Evolutionary conservation across 1,139 yeast genomes (phyloP), one percentile per base, ranked within the genome.

Genomic region (Saccharomyces hybrid): DNA sequence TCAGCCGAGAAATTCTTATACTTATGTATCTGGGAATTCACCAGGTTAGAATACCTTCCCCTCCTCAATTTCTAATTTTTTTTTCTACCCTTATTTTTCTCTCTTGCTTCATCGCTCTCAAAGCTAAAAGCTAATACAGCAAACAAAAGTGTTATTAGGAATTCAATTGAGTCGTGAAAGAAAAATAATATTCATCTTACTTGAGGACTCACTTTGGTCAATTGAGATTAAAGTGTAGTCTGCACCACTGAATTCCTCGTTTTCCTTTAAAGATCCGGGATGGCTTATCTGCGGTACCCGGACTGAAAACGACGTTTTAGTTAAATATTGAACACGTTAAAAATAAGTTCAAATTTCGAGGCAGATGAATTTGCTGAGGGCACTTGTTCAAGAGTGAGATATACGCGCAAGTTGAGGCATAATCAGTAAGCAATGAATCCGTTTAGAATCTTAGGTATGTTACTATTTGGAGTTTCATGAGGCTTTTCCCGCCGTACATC

Each of bases 381-480:
- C 9, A n/a, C 47, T 16, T 16, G 9, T 31, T 26, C 26, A 13
- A n/a, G 26, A 16, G 29, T 14, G 38, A 31, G 25, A 20, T n/a
- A 66, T 16, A 38, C 44, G 25, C 44, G 11, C 20, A 38, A 38
- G n/a, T 38, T n/a, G 25, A 11, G n/a, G 25, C 25, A 20, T 20
- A 38, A 16, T 38, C 25, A 31, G 16, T 23, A 7, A 20, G 47
- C 62, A 68, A 57, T 72, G 59, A 73, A 82, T 66, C 74, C 81
- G 56, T 82, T 82, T 66, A 76, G 85, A 64, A 71, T 82, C 11
- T 60, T 67, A 53, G 80, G 51, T 49, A 48, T 46, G 52, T 49
- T 2, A 38, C 11, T 6, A 38, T 20, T 16, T 6, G 20, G n/a
- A 38, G 13, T 9, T 20, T 38, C 20, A 38, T 38, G 25, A 16